phyloP scores from a whole-genome alignment of 2,329 filamentous ascomycete genomes.

The Thielaviopsis ethacetica region DNA sequence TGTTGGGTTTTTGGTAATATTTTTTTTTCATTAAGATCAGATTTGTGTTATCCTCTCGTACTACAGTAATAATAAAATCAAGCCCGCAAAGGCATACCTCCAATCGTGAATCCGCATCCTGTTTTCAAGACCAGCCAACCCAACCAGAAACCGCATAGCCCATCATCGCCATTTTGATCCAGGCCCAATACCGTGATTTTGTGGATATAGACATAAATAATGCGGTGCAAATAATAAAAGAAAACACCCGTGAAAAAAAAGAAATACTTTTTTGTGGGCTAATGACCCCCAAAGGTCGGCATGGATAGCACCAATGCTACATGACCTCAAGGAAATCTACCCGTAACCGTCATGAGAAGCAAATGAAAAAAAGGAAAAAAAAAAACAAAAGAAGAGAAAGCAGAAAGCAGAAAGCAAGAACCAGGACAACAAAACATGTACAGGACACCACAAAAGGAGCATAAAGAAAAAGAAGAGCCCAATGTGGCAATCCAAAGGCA shows the following conservation, averaged over 20 bases:
- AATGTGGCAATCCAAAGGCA: slow-evolving; percentile 16
- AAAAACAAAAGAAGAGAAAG: slow-evolving; percentile 3
- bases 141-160: neutral
- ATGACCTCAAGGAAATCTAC: neutral
- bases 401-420: slow-evolving; percentile 6
- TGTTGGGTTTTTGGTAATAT: neutral
- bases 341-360: neutral
- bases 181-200: neutral
- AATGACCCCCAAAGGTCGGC: neutral
- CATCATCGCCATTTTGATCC: neutral
- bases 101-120: neutral
- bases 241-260: neutral
- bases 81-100: neutral
- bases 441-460: neutral
- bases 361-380: neutral
- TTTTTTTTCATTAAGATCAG: neutral
- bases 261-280: neutral
- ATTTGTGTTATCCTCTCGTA: neutral
- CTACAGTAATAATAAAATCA: neutral
- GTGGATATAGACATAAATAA: slow-evolving; percentile 6
- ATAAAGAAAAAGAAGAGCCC: slow-evolving; percentile 14
- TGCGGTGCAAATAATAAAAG: neutral
- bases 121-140: neutral
- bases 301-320: neutral
- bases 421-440: neutral